phyloP scores from a whole-genome alignment of 2,329 filamentous ascomycete genomes.

The Fusarium sp. region DNA sequence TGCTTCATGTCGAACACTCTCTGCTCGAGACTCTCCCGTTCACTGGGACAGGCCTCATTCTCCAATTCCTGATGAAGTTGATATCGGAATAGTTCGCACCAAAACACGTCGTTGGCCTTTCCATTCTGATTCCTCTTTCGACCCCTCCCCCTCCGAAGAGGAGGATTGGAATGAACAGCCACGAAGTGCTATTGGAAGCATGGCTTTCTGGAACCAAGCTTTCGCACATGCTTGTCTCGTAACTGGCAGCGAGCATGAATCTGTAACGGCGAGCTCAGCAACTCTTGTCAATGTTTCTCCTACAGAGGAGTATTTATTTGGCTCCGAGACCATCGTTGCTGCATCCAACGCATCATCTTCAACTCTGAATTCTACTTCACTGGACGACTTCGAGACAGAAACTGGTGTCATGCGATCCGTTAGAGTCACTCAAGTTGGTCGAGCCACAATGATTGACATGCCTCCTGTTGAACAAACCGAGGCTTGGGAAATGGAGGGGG shows the following conservation, averaged over 20 bases:
- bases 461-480: not conserved
- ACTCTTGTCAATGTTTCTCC: not conserved
- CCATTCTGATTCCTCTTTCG: not conserved
- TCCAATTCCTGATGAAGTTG: not conserved
- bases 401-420: not conserved
- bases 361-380: not conserved
- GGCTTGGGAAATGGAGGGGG: not conserved
- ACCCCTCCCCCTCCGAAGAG: not conserved
- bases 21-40: not conserved
- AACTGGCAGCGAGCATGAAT: not conserved
- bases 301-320: not conserved
- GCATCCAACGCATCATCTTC: not conserved
- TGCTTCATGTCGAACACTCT: not conserved
- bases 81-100: not conserved
- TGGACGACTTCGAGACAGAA: not conserved
- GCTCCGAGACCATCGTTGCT: not conserved
- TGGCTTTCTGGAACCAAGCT: not conserved
- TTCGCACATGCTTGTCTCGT: not conserved
- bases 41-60: not conserved
- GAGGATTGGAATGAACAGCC: not conserved
- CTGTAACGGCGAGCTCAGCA: not conserved
- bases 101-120: constrained; percentile 1
- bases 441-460: constrained; percentile 1
- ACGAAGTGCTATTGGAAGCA: not conserved
- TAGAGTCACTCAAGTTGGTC: not conserved